Percentiles rank a stretch among this genome's conserved stretches.
Evolutionary conservation across 2,329 filamentous ascomycete species (phyloP).

Genomic region (Elsinoe fawcettii): DNA sequence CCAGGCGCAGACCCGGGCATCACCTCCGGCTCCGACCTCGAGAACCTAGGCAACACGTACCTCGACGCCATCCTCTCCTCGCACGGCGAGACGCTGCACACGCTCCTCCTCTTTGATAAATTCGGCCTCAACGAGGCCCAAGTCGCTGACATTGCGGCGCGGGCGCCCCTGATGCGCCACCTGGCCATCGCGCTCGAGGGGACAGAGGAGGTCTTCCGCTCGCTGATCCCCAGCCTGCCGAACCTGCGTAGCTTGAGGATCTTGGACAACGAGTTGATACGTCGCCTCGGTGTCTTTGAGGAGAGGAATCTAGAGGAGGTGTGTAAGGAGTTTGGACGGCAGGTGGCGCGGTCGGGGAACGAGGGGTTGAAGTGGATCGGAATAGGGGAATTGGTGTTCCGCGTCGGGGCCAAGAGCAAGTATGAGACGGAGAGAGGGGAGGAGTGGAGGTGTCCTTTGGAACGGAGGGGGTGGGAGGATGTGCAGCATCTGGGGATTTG

Average conservation of each 20-base stretch:
- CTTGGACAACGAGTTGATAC: slow-evolving; percentile 26
- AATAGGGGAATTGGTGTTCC: slow-evolving; percentile 33
- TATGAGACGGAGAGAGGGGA: slow-evolving; percentile 21
- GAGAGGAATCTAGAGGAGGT: slow-evolving; percentile 19
- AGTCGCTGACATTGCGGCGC: slow-evolving; percentile 45
- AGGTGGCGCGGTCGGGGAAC: slow-evolving; percentile 31
- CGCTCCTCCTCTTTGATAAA: slow-evolving; percentile 49
- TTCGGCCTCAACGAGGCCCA: slow-evolving; percentile 46
- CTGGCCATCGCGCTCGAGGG: slow-evolving; percentile 50
- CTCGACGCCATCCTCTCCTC: slow-evolving; percentile 44
- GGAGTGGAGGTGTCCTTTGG: slow-evolving; percentile 26
- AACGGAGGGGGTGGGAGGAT: slow-evolving; percentile 28
- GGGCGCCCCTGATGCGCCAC: slow-evolving; percentile 52
- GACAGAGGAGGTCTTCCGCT: slow-evolving; percentile 29
- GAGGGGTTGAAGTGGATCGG: slow-evolving; percentile 33
- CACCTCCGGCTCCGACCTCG: slow-evolving; percentile 22
- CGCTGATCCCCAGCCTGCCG: slow-evolving; percentile 31
- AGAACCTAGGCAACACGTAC: slow-evolving; percentile 38
- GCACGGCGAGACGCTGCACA: slow-evolving; percentile 46
- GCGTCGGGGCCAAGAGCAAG: slow-evolving; percentile 25
- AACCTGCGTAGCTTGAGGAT: slow-evolving; percentile 37
- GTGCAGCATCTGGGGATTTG: slow-evolving; percentile 39
- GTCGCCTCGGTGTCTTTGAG: slow-evolving; percentile 23
- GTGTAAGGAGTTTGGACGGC: slow-evolving; percentile 23
- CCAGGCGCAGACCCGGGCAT: background rate